These are phyloP conservation scores for Flaveria ramosissima DNA, from an alignment of 129 eudicot species.

Conservation along the genomic window DNA sequence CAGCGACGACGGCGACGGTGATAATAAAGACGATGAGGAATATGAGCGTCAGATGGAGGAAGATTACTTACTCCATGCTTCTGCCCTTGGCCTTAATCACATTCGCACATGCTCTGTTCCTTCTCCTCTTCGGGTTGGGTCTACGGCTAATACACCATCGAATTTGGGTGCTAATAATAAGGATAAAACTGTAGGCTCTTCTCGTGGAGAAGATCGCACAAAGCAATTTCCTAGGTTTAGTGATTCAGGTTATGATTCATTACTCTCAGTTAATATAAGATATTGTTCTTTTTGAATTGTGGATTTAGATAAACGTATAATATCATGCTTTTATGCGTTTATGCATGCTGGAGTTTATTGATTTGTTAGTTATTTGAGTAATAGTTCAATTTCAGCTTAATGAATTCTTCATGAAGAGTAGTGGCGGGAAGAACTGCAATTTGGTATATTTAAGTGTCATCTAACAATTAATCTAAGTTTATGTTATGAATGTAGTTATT, in stretches of 20 bases:
- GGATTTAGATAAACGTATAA: not conserved
- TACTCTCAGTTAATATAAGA: not conserved
- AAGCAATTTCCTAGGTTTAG: slow-evolving; percentile 14
- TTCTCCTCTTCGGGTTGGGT: slow-evolving; percentile 40
- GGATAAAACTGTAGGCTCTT: slow-evolving; percentile 24
- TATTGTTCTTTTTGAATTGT: slow-evolving; percentile 9
- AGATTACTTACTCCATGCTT: slow-evolving; percentile 53
- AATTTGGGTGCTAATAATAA: slow-evolving; percentile 31
- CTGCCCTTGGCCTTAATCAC: slow-evolving; percentile 72
- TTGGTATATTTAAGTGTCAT: slow-evolving; percentile 18
- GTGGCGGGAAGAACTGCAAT: not conserved
- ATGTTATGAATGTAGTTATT: not conserved
- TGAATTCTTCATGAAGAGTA: not conserved
- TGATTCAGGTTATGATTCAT: slow-evolving; percentile 34
- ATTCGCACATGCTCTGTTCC: slow-evolving; percentile 84
- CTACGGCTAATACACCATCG: slow-evolving; percentile 33
- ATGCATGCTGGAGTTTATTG: slow-evolving; percentile 7
- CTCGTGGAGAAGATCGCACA: slow-evolving; percentile 18
- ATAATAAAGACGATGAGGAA: slow-evolving; percentile 29
- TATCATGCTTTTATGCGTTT: slow-evolving; percentile 6
- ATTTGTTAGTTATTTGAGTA: not conserved
- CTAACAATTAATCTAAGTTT: not conserved
- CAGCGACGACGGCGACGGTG: slow-evolving; percentile 34
- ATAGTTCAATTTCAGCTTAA: not conserved
- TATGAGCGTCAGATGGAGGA: slow-evolving; percentile 37